phyloP scores from a whole-genome alignment of 768 basidiomycete species.

The Suillus hirtellus region DNA sequence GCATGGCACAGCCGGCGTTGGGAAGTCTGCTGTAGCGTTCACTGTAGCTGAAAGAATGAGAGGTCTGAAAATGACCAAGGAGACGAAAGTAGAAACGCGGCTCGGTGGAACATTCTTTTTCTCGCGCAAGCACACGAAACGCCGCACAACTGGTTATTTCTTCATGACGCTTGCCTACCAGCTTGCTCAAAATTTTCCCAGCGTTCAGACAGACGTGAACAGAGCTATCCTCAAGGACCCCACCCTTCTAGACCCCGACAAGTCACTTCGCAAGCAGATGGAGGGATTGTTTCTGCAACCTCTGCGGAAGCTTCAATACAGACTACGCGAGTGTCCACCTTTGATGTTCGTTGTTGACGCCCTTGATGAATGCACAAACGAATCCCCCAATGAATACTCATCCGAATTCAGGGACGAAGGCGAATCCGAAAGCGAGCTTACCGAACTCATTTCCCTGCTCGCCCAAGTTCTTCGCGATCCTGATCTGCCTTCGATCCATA shows the following conservation, averaged over 20 bases:
- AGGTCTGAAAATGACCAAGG: neutral
- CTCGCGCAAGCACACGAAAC: neutral
- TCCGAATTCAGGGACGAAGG: neutral
- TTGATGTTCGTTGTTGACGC: neutral
- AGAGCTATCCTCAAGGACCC: neutral
- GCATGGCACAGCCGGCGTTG: neutral
- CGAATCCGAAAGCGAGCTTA: neutral
- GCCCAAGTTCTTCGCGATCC: neutral
- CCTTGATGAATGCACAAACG: neutral
- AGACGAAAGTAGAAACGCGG: neutral
- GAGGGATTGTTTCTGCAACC: neutral
- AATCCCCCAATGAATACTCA: neutral
- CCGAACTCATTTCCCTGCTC: neutral
- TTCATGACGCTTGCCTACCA: neutral
- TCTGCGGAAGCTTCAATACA: neutral
- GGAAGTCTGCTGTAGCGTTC: slow-evolving; percentile 1
- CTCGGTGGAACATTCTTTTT: neutral
- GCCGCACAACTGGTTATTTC: slow-evolving; percentile 1
- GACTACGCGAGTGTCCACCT: neutral
- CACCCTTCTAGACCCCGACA: neutral
- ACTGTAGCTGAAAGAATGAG: slow-evolving; percentile 1
- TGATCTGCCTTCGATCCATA: neutral
- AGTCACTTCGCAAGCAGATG: neutral
- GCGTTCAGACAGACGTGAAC: neutral
- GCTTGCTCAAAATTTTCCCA: neutral